phyloP scores from a whole-genome alignment of 495 filamentous ascomycete genomes.

The Patellaria atrata region DNA sequence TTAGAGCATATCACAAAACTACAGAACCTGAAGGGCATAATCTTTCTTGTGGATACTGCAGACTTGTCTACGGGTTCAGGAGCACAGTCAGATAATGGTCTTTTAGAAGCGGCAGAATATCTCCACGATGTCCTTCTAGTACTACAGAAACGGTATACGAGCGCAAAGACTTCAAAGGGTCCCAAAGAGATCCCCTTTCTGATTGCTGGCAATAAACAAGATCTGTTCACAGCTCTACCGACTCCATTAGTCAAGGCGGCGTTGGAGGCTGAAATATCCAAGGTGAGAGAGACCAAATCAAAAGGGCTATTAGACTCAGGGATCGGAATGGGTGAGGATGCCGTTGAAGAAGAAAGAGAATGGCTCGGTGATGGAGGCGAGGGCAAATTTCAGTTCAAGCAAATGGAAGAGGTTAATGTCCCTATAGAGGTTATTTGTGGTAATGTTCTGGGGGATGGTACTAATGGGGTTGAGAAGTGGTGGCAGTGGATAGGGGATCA shows the following conservation, averaged over 20 bases:
- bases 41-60: slow-evolving; percentile 81
- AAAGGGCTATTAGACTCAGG: slow-evolving; percentile 72
- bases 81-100: slow-evolving; percentile 27
- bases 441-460: slow-evolving; percentile 42
- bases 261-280: slow-evolving; percentile 69
- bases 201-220: slow-evolving; percentile 85
- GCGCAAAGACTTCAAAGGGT: slow-evolving; percentile 40
- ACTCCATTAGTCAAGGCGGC: slow-evolving; percentile 57
- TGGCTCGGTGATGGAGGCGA: slow-evolving; percentile 70
- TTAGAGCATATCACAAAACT: slow-evolving; percentile 22
- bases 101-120: slow-evolving; percentile 57
- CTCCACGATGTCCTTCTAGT: slow-evolving; percentile 72
- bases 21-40: slow-evolving; percentile 49
- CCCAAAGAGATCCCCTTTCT: slow-evolving; percentile 56
- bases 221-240: slow-evolving; percentile 87
- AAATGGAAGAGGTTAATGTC: slow-evolving; percentile 71
- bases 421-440: slow-evolving; percentile 51
- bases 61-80: slow-evolving; percentile 41
- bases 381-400: slow-evolving; percentile 60
- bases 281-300: slow-evolving; percentile 59
- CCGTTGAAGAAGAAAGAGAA: slow-evolving; percentile 54
- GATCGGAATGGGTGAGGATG: slow-evolving; percentile 37
- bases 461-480: slow-evolving; percentile 60
- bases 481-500: slow-evolving; percentile 64
- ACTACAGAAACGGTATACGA: slow-evolving; percentile 60